phyloP scores from a whole-genome alignment of 371 early-diverging fungal species.

The Lichtheimia hyalospora region DNA sequence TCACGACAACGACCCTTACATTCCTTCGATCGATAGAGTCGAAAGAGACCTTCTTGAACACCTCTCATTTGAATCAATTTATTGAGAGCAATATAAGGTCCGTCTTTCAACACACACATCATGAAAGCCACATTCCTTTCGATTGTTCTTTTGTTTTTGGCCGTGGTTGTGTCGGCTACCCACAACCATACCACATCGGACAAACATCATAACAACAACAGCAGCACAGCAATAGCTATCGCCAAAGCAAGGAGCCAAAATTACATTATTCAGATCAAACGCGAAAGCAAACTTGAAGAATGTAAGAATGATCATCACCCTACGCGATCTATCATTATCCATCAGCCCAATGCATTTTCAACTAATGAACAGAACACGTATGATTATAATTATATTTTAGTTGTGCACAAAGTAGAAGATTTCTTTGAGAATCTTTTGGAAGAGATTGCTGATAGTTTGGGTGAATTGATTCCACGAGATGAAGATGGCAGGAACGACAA shows the following conservation, averaged over 20 bases:
- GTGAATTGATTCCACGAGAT: constrained; percentile 9
- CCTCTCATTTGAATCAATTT: too few species aligned
- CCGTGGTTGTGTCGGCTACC: constrained; percentile 4
- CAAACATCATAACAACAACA: not conserved
- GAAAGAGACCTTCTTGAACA: not conserved
- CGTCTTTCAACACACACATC: not conserved
- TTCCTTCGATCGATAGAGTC: not conserved
- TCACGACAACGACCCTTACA: not conserved
- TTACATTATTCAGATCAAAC: constrained; percentile 33
- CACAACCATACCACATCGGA: not conserved
- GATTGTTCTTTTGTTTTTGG: constrained; percentile 2
- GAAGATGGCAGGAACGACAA: constrained; percentile 12
- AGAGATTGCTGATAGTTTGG: constrained; percentile 21
- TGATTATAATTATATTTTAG: not conserved
- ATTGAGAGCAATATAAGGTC: too few species aligned
- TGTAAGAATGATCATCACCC: constrained; percentile 20
- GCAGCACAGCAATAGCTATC: not conserved
- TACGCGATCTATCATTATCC: constrained; percentile 5
- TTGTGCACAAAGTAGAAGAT: constrained; percentile 2
- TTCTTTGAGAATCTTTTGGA: constrained; percentile 34
- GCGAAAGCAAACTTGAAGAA: constrained; percentile 24
- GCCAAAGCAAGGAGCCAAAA: constrained; percentile 16
- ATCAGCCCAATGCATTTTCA: constrained; percentile 20
- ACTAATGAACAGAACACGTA: not conserved
- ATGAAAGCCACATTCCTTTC: constrained; percentile 6